Evolutionary conservation across 1,284 basidiomycete species (phyloP).

Genomic region (Exobasidium rhododendri): DNA sequence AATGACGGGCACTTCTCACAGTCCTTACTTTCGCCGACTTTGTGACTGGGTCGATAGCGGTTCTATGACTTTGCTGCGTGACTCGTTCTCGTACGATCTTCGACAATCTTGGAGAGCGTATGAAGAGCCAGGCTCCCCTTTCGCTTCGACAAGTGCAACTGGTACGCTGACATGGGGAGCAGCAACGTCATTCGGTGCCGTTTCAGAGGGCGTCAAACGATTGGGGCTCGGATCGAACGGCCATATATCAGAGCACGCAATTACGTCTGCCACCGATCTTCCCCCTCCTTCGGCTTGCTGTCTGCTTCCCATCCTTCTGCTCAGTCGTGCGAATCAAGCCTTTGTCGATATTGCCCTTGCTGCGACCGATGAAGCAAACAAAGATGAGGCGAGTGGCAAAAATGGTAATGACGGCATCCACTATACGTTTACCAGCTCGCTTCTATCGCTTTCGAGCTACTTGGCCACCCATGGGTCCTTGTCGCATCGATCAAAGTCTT

Average conservation of each 20-base stretch:
- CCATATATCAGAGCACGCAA: neutral
- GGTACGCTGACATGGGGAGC: neutral
- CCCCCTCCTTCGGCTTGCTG: constrained; percentile 25
- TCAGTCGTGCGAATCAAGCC: constrained; percentile 5
- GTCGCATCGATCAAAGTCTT: constrained; percentile 8
- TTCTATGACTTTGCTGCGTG: constrained; percentile 5
- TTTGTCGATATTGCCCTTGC: constrained; percentile 9
- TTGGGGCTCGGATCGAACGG: neutral
- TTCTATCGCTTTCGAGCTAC: constrained; percentile 8
- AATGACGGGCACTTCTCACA: neutral
- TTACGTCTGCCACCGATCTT: neutral
- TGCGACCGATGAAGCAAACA: neutral
- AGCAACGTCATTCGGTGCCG: neutral
- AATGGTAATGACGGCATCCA: neutral
- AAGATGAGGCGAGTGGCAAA: neutral
- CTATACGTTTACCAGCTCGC: neutral
- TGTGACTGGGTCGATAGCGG: constrained; percentile 12
- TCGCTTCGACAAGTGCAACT: neutral
- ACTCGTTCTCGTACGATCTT: neutral
- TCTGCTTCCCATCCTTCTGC: constrained; percentile 30
- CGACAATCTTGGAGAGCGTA: neutral
- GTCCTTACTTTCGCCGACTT: constrained; percentile 18
- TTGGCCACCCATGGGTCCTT: constrained; percentile 5
- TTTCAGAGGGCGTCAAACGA: constrained; percentile 5
- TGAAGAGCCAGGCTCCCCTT: neutral